Conservation (phyloP, 495 filamentous ascomycete genomes). For the Glarea lozoyensis region DNA sequence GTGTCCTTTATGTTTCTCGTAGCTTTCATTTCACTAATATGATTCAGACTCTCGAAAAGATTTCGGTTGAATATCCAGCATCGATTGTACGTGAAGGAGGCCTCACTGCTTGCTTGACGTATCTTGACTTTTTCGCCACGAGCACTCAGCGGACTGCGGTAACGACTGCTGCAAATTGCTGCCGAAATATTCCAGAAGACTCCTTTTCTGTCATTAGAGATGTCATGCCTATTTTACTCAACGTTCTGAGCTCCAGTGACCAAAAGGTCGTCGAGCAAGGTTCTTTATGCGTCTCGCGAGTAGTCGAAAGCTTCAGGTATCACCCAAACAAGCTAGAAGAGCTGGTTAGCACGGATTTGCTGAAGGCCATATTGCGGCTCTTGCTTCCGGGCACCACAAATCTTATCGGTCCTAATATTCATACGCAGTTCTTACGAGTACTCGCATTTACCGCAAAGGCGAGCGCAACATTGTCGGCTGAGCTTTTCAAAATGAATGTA, state of each 20-base stretch:
- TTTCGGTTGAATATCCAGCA: slow-evolving; percentile 91
- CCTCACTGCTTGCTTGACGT: slow-evolving; percentile 84
- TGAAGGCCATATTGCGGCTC: slow-evolving; percentile 80
- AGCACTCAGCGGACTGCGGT: slow-evolving; percentile 95
- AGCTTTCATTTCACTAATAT: slow-evolving; percentile 11
- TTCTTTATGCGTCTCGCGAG: slow-evolving; percentile 90
- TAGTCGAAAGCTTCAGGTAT: slow-evolving; percentile 92
- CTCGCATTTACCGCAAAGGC: slow-evolving; percentile 80
- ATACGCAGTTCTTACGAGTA: slow-evolving; percentile 92
- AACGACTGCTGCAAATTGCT: slow-evolving; percentile 95
- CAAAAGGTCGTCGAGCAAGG: slow-evolving; percentile 96
- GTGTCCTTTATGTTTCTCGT: slow-evolving; percentile 20
- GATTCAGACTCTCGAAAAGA: slow-evolving; percentile 79
- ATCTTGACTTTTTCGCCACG: slow-evolving; percentile 95
- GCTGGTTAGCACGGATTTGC: slow-evolving; percentile 76
- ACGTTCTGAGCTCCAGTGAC: slow-evolving; percentile 84
- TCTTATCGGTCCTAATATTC: slow-evolving; percentile 87
- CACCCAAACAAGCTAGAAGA: slow-evolving; percentile 83
- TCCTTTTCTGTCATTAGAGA: slow-evolving; percentile 81
- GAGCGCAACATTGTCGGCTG: slow-evolving; percentile 78
- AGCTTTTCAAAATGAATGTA: slow-evolving; percentile 92
- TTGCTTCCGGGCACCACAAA: slow-evolving; percentile 93
- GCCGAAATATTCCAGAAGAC: slow-evolving; percentile 89
- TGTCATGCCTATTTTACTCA: slow-evolving; percentile 90
- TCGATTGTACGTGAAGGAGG: slow-evolving; percentile 96